A percentile compares a stretch with the other conserved stretches of the same genome.
Conservation (phyloP, 768 basidiomycete species). For the Asterophora lycoperdoides region DNA sequence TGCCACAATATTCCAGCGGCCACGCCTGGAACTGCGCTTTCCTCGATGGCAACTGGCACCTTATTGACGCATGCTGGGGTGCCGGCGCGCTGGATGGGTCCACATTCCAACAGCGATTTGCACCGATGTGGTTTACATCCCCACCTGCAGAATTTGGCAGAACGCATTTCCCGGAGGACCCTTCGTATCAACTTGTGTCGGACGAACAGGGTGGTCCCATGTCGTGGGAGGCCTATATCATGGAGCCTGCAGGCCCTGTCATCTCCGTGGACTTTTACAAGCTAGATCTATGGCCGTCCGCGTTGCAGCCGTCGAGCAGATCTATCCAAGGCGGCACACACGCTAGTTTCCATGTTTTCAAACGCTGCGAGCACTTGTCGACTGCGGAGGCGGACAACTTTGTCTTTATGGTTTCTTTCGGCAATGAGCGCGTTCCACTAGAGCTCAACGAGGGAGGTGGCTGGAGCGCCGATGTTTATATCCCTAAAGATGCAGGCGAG, state of each 20-base stretch:
- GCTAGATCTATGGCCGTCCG: slow-evolving; percentile 28
- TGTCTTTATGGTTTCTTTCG: slow-evolving; percentile 33
- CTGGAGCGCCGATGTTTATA: slow-evolving; percentile 36
- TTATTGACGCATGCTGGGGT: slow-evolving; percentile 48
- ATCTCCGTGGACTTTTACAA: slow-evolving; percentile 33
- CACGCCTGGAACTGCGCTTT: slow-evolving; percentile 48
- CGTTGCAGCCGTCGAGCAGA: slow-evolving; percentile 32
- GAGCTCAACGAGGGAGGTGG: slow-evolving; percentile 34
- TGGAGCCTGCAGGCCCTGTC: slow-evolving; percentile 34
- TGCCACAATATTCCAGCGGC: slow-evolving; percentile 34
- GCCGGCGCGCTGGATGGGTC: slow-evolving; percentile 37
- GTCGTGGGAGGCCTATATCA: slow-evolving; percentile 44
- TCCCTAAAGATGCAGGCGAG: slow-evolving; percentile 29
- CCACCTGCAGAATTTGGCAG: slow-evolving; percentile 39
- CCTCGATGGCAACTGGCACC: slow-evolving; percentile 41
- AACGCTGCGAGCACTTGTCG: slow-evolving; percentile 45
- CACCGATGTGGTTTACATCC: slow-evolving; percentile 39
- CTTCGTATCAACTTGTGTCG: slow-evolving; percentile 36
- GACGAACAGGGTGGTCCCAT: slow-evolving; percentile 35
- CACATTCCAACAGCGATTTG: slow-evolving; percentile 31
- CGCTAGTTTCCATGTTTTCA: slow-evolving; percentile 37
- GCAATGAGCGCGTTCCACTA: slow-evolving; percentile 32
- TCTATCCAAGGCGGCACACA: slow-evolving; percentile 31
- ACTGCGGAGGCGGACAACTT: slow-evolving; percentile 38
- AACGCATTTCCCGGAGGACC: slow-evolving; percentile 42